Conservation (phyloP, 108 stramenopile species). For the Cyclotella choctawhatcheeana region DNA sequence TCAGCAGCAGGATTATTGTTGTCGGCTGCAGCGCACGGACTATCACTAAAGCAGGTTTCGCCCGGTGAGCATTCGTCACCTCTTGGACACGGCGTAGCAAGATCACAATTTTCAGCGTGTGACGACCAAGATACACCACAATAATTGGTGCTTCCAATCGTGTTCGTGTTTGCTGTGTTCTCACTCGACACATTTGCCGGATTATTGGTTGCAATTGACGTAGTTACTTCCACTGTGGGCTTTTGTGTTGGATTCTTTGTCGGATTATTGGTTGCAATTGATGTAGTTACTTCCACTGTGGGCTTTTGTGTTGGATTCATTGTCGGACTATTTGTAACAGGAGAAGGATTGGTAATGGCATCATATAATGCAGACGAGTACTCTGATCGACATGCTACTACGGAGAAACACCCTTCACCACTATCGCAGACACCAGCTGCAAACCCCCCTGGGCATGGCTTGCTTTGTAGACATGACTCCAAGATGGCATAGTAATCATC, state of each 20-base stretch:
- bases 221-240: constrained; percentile 1
- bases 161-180: neutral
- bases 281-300: neutral
- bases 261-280: neutral
- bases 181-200: neutral
- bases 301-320: constrained; percentile 3
- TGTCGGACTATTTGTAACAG: neutral
- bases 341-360: constrained; percentile 5
- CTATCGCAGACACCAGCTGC: constrained; percentile 17
- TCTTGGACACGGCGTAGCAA: constrained; percentile 24
- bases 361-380: constrained; percentile 21
- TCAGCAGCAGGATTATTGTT: neutral
- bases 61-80: constrained; percentile 34
- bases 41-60: constrained; percentile 28
- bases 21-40: constrained; percentile 17
- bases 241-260: neutral
- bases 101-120: constrained; percentile 26
- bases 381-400: constrained; percentile 16
- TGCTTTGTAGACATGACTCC: constrained; percentile 23
- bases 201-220: neutral
- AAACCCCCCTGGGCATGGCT: constrained; percentile 34
- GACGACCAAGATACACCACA: constrained; percentile 33
- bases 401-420: constrained; percentile 32
- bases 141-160: constrained; percentile 17
- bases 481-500: constrained; percentile 16